Conservation (phyloP, 139 green algal genomes). For the Chara braunii region DNA sequence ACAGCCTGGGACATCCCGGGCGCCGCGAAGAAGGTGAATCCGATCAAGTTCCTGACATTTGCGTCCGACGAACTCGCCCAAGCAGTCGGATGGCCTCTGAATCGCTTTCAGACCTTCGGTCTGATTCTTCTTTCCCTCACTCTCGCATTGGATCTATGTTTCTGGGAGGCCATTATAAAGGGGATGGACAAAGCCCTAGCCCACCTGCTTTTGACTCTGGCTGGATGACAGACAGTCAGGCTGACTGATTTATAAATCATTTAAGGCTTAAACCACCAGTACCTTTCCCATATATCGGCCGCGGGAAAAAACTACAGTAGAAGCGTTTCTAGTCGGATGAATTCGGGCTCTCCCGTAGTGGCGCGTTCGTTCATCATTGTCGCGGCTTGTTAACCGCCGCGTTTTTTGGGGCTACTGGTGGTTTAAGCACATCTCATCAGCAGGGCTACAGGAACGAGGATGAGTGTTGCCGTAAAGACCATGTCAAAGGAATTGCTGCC, state of each 20-base stretch:
- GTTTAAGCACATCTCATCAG: no score
- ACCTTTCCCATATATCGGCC: no score
- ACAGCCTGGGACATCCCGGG: conserved; percentile 35
- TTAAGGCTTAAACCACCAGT: no score
- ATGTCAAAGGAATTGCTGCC: no score
- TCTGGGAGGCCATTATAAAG: conserved; percentile 25
- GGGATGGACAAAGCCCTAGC: not conserved
- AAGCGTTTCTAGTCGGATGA: no score
- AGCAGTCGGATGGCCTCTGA: conserved; percentile 27
- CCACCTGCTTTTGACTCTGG: not conserved
- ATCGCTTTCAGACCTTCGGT: conserved; percentile 37
- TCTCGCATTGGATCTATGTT: conserved; percentile 29
- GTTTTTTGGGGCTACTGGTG: no score
- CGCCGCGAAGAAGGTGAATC: not conserved
- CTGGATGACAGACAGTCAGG: not conserved
- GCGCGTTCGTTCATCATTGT: no score
- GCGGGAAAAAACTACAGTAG: no score
- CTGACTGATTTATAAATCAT: not conserved
- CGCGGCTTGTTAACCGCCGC: no score
- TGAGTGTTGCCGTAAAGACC: no score
- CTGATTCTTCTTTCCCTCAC: conserved; percentile 38
- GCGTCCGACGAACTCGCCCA: conserved; percentile 10
- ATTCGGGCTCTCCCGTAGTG: no score
- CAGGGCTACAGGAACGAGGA: no score
- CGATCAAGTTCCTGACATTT: conserved; percentile 1